phyloP scores from a whole-genome alignment of 495 filamentous ascomycete genomes.

The Terfezia boudieri region DNA sequence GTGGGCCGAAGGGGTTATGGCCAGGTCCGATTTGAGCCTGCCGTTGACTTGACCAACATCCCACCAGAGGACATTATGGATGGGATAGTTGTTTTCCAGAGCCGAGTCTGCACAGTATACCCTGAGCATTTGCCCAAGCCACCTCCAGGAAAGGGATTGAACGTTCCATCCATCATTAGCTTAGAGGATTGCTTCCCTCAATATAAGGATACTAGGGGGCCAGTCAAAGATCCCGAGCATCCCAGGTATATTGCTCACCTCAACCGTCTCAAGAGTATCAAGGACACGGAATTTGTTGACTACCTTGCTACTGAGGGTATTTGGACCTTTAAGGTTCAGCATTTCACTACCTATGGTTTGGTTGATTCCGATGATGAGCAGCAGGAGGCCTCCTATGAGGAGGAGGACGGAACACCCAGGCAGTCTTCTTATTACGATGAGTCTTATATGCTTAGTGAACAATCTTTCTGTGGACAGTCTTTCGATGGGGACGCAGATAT shows the following conservation, averaged over 20 bases:
- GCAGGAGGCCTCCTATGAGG: slow-evolving; percentile 21
- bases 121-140: slow-evolving; percentile 53
- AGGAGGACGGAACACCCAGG: slow-evolving; percentile 25
- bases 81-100: slow-evolving; percentile 46
- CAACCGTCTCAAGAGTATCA: slow-evolving; percentile 51
- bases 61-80: slow-evolving; percentile 45
- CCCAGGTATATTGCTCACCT: slow-evolving; percentile 55
- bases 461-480: slow-evolving; percentile 6
- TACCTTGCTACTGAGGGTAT: slow-evolving; percentile 59
- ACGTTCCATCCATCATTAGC: slow-evolving; percentile 64
- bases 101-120: slow-evolving; percentile 71
- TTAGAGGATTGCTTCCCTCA: slow-evolving; percentile 84
- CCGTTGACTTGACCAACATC: slow-evolving; percentile 56
- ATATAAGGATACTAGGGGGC: slow-evolving; percentile 30
- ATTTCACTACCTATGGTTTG: slow-evolving; percentile 90
- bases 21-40: slow-evolving; percentile 51
- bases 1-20: slow-evolving; percentile 68
- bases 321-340: slow-evolving; percentile 79
- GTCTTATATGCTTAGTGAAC: slow-evolving; percentile 4
- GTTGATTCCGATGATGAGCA: slow-evolving; percentile 65
- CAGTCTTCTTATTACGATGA: slow-evolving; percentile 20
- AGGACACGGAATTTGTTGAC: slow-evolving; percentile 53
- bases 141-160: slow-evolving; percentile 60
- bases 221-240: slow-evolving; percentile 24
- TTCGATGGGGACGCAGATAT: slow-evolving; percentile 13